Evolutionary conservation across 1,284 basidiomycete species (phyloP).

Genomic region (Meira miltonrushii): DNA sequence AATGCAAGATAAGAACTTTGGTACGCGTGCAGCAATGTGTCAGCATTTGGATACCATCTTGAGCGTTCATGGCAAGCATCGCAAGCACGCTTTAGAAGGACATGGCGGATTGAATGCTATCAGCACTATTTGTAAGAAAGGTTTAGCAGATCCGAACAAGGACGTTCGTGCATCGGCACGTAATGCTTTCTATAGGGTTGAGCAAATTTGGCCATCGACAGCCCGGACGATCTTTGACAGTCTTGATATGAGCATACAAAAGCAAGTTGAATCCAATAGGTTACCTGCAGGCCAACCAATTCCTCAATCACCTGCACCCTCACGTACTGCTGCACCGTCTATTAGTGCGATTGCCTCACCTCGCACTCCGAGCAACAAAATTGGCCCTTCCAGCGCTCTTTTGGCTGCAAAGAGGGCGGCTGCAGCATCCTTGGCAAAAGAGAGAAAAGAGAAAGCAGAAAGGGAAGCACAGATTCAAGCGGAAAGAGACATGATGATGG

Average conservation of each 20-base stretch:
- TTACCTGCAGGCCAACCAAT: conserved; percentile 2
- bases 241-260: conserved; percentile 68
- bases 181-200: conserved; percentile 73
- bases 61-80: conserved; percentile 40
- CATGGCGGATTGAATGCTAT: conserved; percentile 57
- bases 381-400: conserved; percentile 37
- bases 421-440: conserved; percentile 25
- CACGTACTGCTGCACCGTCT: background rate
- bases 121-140: conserved; percentile 68
- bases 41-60: conserved; percentile 51
- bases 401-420: conserved; percentile 48
- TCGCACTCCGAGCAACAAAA: background rate
- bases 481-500: background rate
- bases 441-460: conserved; percentile 24
- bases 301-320: background rate
- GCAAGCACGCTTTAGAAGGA: conserved; percentile 46
- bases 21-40: conserved; percentile 66
- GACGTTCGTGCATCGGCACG: conserved; percentile 72
- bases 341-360: background rate
- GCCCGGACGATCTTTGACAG: conserved; percentile 63
- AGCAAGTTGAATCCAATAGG: conserved; percentile 60
- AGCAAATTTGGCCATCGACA: conserved; percentile 68
- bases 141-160: conserved; percentile 72
- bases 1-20: conserved; percentile 77
- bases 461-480: conserved; percentile 18